phyloP scores from a whole-genome alignment of 306 rosid genomes.

The Alnus rubra region DNA sequence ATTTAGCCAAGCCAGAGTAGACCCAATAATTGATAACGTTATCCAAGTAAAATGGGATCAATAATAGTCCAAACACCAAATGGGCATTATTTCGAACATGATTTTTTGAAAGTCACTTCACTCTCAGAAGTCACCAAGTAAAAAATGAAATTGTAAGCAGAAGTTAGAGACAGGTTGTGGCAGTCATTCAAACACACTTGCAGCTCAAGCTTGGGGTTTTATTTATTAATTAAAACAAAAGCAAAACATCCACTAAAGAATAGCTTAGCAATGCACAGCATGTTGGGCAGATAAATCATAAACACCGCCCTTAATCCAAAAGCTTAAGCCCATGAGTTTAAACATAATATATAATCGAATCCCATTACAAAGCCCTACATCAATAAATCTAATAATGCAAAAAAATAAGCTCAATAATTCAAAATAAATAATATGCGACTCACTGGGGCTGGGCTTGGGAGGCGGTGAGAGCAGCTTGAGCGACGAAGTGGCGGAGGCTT shows the following conservation, averaged over 20 bases:
- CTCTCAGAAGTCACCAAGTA: not conserved
- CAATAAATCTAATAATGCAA: not conserved
- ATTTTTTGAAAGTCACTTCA: not conserved
- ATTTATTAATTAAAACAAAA: not conserved
- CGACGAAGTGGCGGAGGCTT: conserved; percentile 46
- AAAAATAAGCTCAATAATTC: not conserved
- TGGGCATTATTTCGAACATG: not conserved
- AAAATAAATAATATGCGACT: conserved; percentile 16
- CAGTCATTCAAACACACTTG: not conserved
- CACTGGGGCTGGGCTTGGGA: conserved; percentile 55
- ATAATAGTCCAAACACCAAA: not conserved
- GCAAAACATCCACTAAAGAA: not conserved
- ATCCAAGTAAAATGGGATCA: not conserved
- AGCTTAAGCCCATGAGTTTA: not conserved
- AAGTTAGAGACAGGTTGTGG: not conserved
- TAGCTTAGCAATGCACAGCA: not conserved
- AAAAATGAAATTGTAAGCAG: not conserved
- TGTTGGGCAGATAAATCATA: no score
- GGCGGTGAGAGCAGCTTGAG: conserved; percentile 56
- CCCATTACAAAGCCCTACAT: not conserved
- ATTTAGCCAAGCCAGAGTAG: not conserved
- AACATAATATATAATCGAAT: not conserved
- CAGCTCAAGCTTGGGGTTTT: not conserved
- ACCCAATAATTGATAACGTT: not conserved
- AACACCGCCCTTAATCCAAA: no score